Percentiles rank a stretch among this genome's conserved stretches.
These are phyloP conservation scores for Scheffersomyces stipitis DNA, from an alignment of 805 yeast species.

Conservation along the genomic window DNA sequence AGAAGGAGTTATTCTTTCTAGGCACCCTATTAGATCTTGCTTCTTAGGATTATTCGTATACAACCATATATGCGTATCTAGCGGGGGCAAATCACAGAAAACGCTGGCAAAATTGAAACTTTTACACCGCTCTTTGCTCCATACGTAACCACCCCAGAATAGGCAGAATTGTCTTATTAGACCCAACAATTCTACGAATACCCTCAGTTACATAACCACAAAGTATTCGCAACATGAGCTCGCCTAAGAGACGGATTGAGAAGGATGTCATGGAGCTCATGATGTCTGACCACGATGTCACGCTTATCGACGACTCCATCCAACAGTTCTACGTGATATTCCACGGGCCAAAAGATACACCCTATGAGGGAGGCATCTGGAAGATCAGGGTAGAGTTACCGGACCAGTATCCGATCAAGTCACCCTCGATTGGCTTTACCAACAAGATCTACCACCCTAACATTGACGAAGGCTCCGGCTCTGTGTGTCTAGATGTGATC, in stretches of 20 bases:
- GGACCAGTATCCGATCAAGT: conserved; percentile 91
- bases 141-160: too few relatives aligned
- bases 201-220: background rate
- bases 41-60: too few relatives aligned
- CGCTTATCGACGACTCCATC: conserved; percentile 68
- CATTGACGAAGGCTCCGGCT: conserved; percentile 86
- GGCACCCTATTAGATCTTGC: too few relatives aligned
- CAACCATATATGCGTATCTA: too few relatives aligned
- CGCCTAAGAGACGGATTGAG: conserved; percentile 79
- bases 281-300: conserved; percentile 91
- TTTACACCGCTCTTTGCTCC: too few relatives aligned
- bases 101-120: too few relatives aligned
- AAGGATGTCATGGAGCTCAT: conserved; percentile 96
- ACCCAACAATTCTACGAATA: background rate
- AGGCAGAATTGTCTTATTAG: too few relatives aligned
- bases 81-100: too few relatives aligned
- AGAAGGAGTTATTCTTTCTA: too few relatives aligned
- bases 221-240: conserved; percentile 40
- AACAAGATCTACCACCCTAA: conserved; percentile 94
- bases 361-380: conserved; percentile 90
- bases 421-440: conserved; percentile 92
- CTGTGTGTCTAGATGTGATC: conserved; percentile 93
- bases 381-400: conserved; percentile 90
- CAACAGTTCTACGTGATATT: conserved; percentile 87
- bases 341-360: conserved; percentile 78